Evolutionary conservation across 306 rosid species (phyloP).

Genomic region (Acacia crassicarpa): DNA sequence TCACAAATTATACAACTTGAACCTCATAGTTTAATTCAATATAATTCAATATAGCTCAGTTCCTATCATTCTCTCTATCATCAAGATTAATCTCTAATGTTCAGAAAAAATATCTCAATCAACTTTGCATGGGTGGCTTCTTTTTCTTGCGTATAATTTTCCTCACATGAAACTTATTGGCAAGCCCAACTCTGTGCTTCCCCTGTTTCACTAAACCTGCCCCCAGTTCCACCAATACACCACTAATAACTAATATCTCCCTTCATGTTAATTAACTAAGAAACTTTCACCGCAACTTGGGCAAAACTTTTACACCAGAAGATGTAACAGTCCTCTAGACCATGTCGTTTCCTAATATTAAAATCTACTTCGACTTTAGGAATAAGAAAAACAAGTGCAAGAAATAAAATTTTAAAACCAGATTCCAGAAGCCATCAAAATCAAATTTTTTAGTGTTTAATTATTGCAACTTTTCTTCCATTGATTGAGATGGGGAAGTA

Average conservation of each 20-base stretch:
- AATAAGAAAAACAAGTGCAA: neutral
- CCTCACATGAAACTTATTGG: conserved; percentile 44
- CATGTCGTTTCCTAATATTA: neutral
- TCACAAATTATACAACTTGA: neutral
- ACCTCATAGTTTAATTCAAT: neutral
- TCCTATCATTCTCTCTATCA: neutral
- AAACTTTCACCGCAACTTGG: neutral
- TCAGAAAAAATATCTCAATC: neutral
- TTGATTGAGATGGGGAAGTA: neutral
- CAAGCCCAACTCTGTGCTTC: conserved; percentile 37
- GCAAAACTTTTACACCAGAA: neutral
- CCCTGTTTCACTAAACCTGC: conserved; percentile 30
- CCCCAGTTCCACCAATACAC: conserved; percentile 32
- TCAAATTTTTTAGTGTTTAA: neutral
- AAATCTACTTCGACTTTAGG: conserved; percentile 8
- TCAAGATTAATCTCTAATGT: neutral
- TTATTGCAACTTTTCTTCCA: neutral
- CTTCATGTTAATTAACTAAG: neutral
- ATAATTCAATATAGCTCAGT: neutral
- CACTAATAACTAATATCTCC: neutral
- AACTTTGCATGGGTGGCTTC: conserved; percentile 9
- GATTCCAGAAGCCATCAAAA: conserved; percentile 14
- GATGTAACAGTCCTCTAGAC: conserved; percentile 14
- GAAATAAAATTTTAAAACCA: neutral
- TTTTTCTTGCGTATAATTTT: conserved; percentile 37